Evolutionary conservation across 2,329 filamentous ascomycete genomes (phyloP).

Genomic region (Calonectria fujianensis): DNA sequence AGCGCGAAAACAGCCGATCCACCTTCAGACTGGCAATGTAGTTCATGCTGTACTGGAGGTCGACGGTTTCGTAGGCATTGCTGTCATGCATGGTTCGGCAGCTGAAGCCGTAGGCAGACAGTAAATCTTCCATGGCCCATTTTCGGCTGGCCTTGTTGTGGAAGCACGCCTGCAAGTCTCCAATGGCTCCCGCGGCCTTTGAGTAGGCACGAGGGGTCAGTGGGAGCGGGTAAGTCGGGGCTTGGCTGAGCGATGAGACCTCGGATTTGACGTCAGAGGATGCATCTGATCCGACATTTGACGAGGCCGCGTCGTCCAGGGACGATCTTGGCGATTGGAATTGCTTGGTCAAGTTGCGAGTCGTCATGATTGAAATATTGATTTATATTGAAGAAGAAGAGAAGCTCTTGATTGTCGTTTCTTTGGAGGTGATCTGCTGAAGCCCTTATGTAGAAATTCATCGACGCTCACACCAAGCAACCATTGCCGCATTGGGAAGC

Average conservation of each 20-base stretch:
- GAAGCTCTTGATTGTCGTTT: background rate
- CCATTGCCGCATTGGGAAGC: slow-evolving; percentile 13
- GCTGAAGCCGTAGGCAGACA: slow-evolving; percentile 4
- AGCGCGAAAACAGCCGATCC: slow-evolving; percentile 10
- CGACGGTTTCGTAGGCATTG: background rate
- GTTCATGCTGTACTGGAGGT: slow-evolving; percentile 1
- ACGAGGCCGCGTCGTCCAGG: background rate
- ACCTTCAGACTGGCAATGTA: background rate
- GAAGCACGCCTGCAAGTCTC: slow-evolving; percentile 15
- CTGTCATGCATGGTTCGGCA: background rate
- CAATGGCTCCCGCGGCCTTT: slow-evolving; percentile 8
- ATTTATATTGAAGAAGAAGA: background rate
- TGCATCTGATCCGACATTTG: background rate
- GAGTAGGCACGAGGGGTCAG: background rate
- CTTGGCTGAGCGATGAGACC: background rate
- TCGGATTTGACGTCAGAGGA: background rate
- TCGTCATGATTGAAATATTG: slow-evolving; percentile 4
- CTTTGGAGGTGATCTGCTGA: slow-evolving; percentile 1
- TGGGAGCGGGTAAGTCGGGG: background rate
- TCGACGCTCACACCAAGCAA: background rate
- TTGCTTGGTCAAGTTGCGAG: background rate
- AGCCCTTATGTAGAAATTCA: background rate
- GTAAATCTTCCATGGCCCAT: slow-evolving; percentile 1
- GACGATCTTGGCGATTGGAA: background rate
- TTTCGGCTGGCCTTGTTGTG: slow-evolving; percentile 23